phyloP scores from a whole-genome alignment of 2,329 filamentous ascomycete species.

The Emmonsiellopsis sp. region DNA sequence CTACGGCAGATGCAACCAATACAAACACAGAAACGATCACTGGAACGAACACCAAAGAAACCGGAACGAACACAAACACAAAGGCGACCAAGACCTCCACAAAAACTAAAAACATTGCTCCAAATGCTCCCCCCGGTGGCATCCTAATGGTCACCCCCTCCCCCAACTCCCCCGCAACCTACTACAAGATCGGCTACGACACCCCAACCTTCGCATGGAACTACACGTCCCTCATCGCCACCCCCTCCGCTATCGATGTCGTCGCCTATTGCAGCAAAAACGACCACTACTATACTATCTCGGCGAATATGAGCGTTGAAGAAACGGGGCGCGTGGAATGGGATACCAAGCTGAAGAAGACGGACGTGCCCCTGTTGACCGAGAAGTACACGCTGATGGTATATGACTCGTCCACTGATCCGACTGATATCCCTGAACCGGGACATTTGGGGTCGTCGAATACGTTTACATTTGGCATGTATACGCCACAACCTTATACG shows the following conservation, averaged over 20 bases:
- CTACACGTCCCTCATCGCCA: constrained; percentile 54
- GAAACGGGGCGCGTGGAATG: constrained; percentile 47
- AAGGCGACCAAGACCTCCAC: constrained; percentile 16
- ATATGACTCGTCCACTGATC: constrained; percentile 47
- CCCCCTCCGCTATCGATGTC: constrained; percentile 52
- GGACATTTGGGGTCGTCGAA: constrained; percentile 48
- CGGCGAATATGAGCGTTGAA: constrained; percentile 48
- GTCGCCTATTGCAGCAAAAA: constrained; percentile 53
- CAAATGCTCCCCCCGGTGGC: constrained; percentile 49
- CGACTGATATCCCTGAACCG: constrained; percentile 43
- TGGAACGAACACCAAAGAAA: constrained; percentile 9
- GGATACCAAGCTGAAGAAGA: constrained; percentile 49
- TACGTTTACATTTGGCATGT: constrained; percentile 55
- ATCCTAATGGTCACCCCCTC: constrained; percentile 54
- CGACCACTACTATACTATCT: constrained; percentile 52
- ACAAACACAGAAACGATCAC: constrained; percentile 12
- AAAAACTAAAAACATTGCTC: constrained; percentile 34
- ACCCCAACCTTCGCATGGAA: constrained; percentile 59
- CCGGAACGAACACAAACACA: constrained; percentile 15
- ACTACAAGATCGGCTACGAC: constrained; percentile 54
- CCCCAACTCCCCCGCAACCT: constrained; percentile 41
- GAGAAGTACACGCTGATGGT: constrained; percentile 57
- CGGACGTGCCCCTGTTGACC: constrained; percentile 44
- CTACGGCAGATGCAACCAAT: constrained; percentile 7
- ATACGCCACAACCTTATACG: constrained; percentile 44